A percentile compares a stretch with the other conserved stretches of the same genome.
Evolutionary conservation across 805 yeast species (phyloP).

Genomic region (Metschnikowia kunwiensis): DNA sequence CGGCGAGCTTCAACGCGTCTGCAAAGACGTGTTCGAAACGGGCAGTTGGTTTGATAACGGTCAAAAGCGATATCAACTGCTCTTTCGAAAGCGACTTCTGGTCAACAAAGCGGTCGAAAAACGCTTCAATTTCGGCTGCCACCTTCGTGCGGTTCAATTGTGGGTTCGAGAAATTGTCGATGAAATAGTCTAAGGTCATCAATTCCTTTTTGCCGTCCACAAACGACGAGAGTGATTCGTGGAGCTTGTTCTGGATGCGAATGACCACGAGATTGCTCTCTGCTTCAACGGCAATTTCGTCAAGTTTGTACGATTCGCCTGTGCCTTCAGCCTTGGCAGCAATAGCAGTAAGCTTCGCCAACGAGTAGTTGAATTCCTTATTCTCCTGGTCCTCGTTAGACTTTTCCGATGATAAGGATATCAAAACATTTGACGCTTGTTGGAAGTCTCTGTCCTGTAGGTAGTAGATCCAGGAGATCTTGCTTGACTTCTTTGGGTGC

Average conservation of each 20-base stretch:
- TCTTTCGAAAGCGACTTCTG: slow-evolving; percentile 39
- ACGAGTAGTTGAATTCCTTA: slow-evolving; percentile 56
- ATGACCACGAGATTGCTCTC: slow-evolving; percentile 49
- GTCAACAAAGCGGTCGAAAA: slow-evolving; percentile 30
- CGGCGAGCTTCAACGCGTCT: slow-evolving; percentile 51
- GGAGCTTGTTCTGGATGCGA: slow-evolving; percentile 46
- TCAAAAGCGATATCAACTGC: slow-evolving; percentile 52
- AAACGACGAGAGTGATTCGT: slow-evolving; percentile 19
- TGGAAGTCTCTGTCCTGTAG: slow-evolving; percentile 49
- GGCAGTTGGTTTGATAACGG: slow-evolving; percentile 38
- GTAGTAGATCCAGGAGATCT: slow-evolving; percentile 72
- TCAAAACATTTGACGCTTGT: slow-evolving; percentile 49
- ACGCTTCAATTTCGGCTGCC: slow-evolving; percentile 21
- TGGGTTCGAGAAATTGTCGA: slow-evolving; percentile 18
- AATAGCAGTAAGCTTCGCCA: slow-evolving; percentile 67
- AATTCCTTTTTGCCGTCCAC: slow-evolving; percentile 27
- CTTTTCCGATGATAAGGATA: slow-evolving; percentile 33
- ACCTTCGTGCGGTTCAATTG: slow-evolving; percentile 5
- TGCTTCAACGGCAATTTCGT: slow-evolving; percentile 29
- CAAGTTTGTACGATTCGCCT: slow-evolving; percentile 5
- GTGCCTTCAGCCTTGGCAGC: slow-evolving; percentile 30
- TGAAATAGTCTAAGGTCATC: slow-evolving; percentile 27
- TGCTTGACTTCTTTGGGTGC: slow-evolving; percentile 39
- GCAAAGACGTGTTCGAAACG: slow-evolving; percentile 23
- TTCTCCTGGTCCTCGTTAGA: slow-evolving; percentile 42